phyloP scores from a whole-genome alignment of 495 filamentous ascomycete species.

The Podospora tetraspora region DNA sequence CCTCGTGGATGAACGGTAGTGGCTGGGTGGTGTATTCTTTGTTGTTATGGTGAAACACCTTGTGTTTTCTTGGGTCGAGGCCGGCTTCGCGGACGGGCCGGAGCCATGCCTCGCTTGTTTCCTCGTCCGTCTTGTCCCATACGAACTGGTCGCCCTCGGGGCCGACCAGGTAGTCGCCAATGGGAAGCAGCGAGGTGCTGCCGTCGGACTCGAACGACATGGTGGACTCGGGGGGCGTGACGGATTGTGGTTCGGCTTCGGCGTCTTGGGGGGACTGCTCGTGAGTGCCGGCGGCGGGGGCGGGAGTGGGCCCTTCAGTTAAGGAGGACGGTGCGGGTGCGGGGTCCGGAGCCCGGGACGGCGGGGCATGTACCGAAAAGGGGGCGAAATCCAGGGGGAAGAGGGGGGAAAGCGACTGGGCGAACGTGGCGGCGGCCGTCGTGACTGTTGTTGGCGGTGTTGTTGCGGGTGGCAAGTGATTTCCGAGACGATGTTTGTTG shows the following conservation, averaged over 20 bases:
- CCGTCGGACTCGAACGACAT: slow-evolving; percentile 20
- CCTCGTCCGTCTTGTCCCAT: slow-evolving; percentile 25
- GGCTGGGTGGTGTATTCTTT: slow-evolving; percentile 29
- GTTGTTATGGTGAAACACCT: slow-evolving; percentile 29
- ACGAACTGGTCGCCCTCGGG: slow-evolving; percentile 23
- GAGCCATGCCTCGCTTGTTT: slow-evolving; percentile 21
- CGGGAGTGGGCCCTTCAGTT: too few species aligned
- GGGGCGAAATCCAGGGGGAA: background rate
- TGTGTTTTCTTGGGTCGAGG: slow-evolving; percentile 28
- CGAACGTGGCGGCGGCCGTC: background rate
- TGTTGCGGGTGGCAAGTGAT: background rate
- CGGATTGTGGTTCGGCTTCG: background rate
- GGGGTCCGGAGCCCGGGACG: background rate
- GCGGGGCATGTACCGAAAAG: background rate
- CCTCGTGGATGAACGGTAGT: slow-evolving; percentile 21
- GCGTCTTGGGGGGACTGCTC: background rate
- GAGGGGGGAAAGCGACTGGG: background rate
- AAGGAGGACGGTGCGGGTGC: background rate
- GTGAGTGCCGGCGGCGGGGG: too few species aligned
- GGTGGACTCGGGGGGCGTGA: background rate
- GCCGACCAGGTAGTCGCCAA: slow-evolving; percentile 21
- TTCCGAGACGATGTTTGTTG: background rate
- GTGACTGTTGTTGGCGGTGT: background rate
- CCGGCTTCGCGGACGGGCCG: slow-evolving; percentile 19
- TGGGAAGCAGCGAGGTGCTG: slow-evolving; percentile 21